phyloP scores from a whole-genome alignment of 2,329 filamentous ascomycete genomes.

The Beauveria australis region DNA sequence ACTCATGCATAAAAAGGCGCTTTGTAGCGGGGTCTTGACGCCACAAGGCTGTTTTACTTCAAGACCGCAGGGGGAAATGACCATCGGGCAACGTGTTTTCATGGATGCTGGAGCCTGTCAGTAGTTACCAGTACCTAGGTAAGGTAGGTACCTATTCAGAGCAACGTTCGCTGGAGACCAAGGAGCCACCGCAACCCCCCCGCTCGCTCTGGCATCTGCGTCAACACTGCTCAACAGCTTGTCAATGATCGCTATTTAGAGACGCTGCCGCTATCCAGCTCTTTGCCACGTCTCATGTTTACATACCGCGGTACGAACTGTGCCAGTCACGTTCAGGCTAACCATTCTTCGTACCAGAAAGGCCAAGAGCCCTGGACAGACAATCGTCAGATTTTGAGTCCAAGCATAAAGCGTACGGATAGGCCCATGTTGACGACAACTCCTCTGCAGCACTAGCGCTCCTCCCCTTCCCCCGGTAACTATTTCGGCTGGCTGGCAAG shows the following conservation, averaged over 20 bases:
- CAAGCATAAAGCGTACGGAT: neutral
- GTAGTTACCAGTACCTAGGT: neutral
- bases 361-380: neutral
- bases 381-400: neutral
- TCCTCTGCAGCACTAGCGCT: too few relatives aligned
- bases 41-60: neutral
- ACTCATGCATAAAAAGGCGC: neutral
- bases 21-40: neutral
- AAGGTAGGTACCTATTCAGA: too few relatives aligned
- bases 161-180: neutral
- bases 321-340: neutral
- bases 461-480: too few relatives aligned
- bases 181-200: neutral
- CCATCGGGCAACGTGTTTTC: neutral
- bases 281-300: neutral
- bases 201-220: neutral
- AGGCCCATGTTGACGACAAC: neutral
- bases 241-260: neutral
- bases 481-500: too few relatives aligned
- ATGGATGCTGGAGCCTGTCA: neutral
- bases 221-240: neutral
- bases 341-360: neutral
- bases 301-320: neutral
- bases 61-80: neutral
- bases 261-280: too few relatives aligned